Evolutionary conservation across 306 rosid species (phyloP), one percentile per base, ranked within the genome.

Genomic region (Sicyos baderoa): DNA sequence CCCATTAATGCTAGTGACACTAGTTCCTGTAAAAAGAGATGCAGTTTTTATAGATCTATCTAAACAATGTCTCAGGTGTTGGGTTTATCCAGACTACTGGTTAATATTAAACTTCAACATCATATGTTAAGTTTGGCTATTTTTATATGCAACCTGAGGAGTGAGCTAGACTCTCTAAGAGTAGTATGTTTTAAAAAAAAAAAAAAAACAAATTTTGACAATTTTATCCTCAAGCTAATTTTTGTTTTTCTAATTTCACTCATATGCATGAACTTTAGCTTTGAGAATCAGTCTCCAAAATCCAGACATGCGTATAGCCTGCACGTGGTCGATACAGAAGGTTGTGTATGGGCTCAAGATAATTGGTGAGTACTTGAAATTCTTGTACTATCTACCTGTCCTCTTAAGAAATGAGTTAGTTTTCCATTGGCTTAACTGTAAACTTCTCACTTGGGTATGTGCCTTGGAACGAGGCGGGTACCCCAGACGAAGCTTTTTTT

Each of bases 231-330:
- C 35, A 44, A 40, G 32, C 29, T 62, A 7, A 62, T 65, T 21
- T 32, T 14, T 45, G 53, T 44, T n/a, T n/a, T n/a, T n/a, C 16
- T 14, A 44, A 65, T 65, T 65, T 65, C 29, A 76, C 63, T 64
- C 68, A 17, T 73, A 32, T 76, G 29, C 47, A 58, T 74, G 78
- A 65, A 78, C 79, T 73, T 14, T 82, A 93, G 98, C 78, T 88
- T 89, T 56, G 98, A 93, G 87, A 93, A 93, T 78, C 88, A 81
- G 71, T 93, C 98, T 74, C 58, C 82, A 23, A 89, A 88, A 82
- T 93, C 98, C 65, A 89, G 98, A 80, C 98, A 93, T 75, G 98
- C 91, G 0, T 93, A 88, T 80, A 89, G 96, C 82, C 70, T 86
- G 79, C 98, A 93, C 49, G 84, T 86, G 74, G 93, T 93, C 60